These are phyloP conservation scores for Penicillium silybi DNA, from an alignment of 495 filamentous ascomycete genomes.

Conservation along the genomic window DNA sequence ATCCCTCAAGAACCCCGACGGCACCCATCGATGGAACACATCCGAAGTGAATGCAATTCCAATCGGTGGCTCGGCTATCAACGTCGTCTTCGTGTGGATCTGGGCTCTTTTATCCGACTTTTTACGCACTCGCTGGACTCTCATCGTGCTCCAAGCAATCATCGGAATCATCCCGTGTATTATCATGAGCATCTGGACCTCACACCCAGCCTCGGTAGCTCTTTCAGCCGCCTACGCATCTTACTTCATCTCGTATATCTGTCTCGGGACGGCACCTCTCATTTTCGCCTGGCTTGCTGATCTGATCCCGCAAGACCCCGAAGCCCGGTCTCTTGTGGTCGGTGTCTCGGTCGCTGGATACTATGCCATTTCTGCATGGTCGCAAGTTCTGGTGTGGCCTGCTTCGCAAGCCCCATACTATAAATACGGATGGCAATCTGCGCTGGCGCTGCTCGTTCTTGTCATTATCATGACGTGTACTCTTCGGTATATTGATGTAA, in stretches of 20 bases:
- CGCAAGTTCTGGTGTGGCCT: slow-evolving; percentile 31
- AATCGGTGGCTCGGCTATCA: slow-evolving; percentile 31
- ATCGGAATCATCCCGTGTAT: slow-evolving; percentile 32
- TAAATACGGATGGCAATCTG: slow-evolving; percentile 30
- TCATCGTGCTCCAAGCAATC: slow-evolving; percentile 23
- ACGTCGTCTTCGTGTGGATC: slow-evolving; percentile 34
- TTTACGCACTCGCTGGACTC: slow-evolving; percentile 23
- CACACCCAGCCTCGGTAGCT: slow-evolving; percentile 16
- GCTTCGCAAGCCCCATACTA: slow-evolving; percentile 30
- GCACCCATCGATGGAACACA: slow-evolving; percentile 18
- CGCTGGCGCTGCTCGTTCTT: slow-evolving; percentile 22
- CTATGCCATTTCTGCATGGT: slow-evolving; percentile 32
- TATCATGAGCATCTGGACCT: slow-evolving; percentile 31
- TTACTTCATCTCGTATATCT: slow-evolving; percentile 26
- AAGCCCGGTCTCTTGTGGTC: slow-evolving; percentile 24
- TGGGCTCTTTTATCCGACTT: slow-evolving; percentile 31
- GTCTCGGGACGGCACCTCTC: slow-evolving; percentile 30
- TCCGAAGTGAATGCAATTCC: slow-evolving; percentile 31
- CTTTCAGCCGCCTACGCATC: slow-evolving; percentile 26
- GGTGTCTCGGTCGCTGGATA: slow-evolving; percentile 30
- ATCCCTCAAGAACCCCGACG: slow-evolving; percentile 25
- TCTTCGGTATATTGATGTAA: slow-evolving; percentile 25
- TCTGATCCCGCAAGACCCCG: slow-evolving; percentile 31
- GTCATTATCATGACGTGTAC: slow-evolving; percentile 29
- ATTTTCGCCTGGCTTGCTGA: slow-evolving; percentile 32